phyloP scores from a whole-genome alignment of 108 stramenopile species.

The Aurantiochytrium sp. region DNA sequence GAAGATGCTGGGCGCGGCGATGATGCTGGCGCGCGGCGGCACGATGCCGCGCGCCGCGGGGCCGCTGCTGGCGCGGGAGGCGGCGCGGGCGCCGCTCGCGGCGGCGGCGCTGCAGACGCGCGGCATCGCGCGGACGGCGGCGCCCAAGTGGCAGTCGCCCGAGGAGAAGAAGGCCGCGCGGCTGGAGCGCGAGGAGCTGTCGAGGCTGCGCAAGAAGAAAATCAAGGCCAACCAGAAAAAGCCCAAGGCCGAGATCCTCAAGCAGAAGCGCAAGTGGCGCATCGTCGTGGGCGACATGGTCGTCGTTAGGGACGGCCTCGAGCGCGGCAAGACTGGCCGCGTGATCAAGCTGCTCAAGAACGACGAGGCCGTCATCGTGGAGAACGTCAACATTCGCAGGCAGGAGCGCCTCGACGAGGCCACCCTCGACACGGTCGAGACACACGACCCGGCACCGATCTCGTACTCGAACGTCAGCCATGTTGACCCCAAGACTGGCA shows the following conservation, averaged over 20 bases:
- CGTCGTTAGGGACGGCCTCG: not conserved
- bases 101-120: too few species aligned
- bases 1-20: too few species aligned
- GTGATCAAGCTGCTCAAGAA: not conserved
- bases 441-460: not conserved
- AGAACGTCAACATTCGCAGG: conserved; percentile 6
- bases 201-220: not conserved
- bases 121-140: too few species aligned
- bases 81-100: too few species aligned
- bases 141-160: too few species aligned
- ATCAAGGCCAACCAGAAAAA: not conserved
- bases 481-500: not conserved
- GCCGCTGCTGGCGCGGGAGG: too few species aligned
- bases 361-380: not conserved
- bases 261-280: not conserved
- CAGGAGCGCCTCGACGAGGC: not conserved
- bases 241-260: not conserved
- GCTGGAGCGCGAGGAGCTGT: not conserved
- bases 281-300: not conserved
- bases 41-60: too few species aligned
- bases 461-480: not conserved
- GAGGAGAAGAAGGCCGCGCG: not conserved
- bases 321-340: not conserved
- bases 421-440: not conserved
- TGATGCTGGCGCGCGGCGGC: too few species aligned